phyloP scores from a whole-genome alignment of 2,329 filamentous ascomycete species.

The Aspergillus aculeatus region DNA sequence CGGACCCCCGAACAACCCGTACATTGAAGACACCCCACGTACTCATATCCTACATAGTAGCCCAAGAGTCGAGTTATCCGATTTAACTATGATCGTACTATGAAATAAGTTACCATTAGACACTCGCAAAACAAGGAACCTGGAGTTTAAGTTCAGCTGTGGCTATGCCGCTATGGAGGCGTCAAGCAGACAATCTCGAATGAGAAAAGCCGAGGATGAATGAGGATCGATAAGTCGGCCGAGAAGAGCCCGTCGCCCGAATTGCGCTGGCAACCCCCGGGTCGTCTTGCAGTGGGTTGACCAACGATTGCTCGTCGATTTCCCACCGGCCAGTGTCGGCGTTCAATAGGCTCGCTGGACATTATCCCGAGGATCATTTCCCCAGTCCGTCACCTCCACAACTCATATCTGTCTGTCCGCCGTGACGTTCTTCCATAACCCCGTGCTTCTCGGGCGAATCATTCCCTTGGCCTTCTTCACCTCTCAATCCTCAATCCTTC shows the following conservation, averaged over 20 bases:
- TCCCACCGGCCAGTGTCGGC: too few relatives aligned
- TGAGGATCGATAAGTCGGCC: not conserved
- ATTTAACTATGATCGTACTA: too few relatives aligned
- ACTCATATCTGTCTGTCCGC: not conserved
- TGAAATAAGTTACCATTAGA: too few relatives aligned
- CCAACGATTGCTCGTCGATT: too few relatives aligned
- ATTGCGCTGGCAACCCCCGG: not conserved
- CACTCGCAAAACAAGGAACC: too few relatives aligned
- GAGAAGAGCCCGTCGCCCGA: not conserved
- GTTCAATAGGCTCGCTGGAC: not conserved
- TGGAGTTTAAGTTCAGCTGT: too few relatives aligned
- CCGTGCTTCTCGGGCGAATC: not conserved
- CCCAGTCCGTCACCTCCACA: not conserved
- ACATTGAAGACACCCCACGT: too few relatives aligned
- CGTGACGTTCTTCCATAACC: not conserved
- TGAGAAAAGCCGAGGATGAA: not conserved
- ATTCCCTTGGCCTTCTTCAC: not conserved
- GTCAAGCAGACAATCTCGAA: not conserved
- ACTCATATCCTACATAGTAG: too few relatives aligned
- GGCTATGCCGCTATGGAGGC: too few relatives aligned
- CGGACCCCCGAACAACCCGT: not conserved
- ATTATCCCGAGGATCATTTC: not conserved
- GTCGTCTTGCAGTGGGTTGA: too few relatives aligned
- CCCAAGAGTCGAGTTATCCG: too few relatives aligned
- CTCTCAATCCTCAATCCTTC: not conserved